These are phyloP conservation scores for Acanthamoeba lugdunensis DNA, from an alignment of 208 protist genomes.

Conservation along the genomic window DNA sequence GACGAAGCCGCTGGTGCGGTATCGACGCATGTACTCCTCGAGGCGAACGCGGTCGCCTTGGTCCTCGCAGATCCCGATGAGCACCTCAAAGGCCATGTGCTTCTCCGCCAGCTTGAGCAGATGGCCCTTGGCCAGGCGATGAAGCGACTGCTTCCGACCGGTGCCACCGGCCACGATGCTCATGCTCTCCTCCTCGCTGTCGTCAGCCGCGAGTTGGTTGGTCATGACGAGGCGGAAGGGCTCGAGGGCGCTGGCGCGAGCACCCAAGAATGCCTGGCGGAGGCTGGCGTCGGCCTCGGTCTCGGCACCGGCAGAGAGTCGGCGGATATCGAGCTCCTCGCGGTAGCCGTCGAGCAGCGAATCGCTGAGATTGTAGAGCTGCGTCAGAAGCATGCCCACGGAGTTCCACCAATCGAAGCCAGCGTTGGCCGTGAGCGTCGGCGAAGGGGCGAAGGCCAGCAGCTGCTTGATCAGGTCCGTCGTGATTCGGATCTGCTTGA, in stretches of 20 bases:
- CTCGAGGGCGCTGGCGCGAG: background rate
- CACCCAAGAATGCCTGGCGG: background rate
- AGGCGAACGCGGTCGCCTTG: background rate
- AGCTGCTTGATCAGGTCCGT: slow-evolving; percentile 30
- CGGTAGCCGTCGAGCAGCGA: slow-evolving; percentile 40
- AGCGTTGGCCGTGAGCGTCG: background rate
- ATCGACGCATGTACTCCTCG: background rate
- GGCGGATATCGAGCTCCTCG: slow-evolving; percentile 21
- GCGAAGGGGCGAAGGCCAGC: slow-evolving; percentile 5
- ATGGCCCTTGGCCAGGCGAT: background rate
- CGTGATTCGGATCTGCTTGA: slow-evolving; percentile 30
- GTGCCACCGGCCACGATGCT: background rate
- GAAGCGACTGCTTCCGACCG: background rate
- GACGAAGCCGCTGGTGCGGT: background rate
- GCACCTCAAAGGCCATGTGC: background rate
- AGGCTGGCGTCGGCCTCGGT: background rate
- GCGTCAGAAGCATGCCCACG: slow-evolving; percentile 29
- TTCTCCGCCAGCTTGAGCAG: slow-evolving; percentile 22
- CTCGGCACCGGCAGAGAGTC: background rate
- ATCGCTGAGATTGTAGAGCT: slow-evolving; percentile 29
- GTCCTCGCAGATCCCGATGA: background rate
- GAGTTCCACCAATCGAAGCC: slow-evolving; percentile 30
- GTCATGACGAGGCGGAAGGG: slow-evolving; percentile 30
- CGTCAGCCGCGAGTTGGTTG: background rate
- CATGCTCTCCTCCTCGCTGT: background rate